Evolutionary conservation across 352 stramenopile species (phyloP).

Genomic region (Aphanomyces stellatus): DNA sequence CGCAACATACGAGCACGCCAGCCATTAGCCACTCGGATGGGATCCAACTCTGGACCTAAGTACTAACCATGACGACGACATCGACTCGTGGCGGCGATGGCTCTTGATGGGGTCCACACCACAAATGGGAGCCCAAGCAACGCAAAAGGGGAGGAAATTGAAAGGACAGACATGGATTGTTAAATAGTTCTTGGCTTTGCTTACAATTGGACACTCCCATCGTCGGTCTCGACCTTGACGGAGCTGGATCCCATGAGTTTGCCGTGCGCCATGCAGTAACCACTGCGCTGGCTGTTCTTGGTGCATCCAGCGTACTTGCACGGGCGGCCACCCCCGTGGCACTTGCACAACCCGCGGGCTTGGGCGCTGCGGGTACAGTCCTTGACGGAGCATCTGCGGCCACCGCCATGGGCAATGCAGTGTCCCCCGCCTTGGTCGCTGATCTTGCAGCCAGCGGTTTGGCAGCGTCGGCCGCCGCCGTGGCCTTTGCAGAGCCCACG

Average conservation of each 20-base stretch:
- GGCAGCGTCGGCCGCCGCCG: slow-evolving; percentile 69
- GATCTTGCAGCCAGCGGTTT: slow-evolving; percentile 64
- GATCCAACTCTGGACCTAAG: no score
- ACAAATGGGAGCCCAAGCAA: no score
- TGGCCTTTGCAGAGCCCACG: slow-evolving; percentile 77
- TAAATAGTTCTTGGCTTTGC: no score
- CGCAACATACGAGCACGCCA: no score
- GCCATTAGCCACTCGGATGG: no score
- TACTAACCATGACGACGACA: no score
- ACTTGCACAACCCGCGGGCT: slow-evolving; percentile 74
- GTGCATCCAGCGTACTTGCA: slow-evolving; percentile 69
- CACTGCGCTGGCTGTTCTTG: slow-evolving; percentile 74
- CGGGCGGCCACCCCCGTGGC: slow-evolving; percentile 69
- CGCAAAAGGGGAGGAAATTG: no score
- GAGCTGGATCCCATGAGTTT: slow-evolving; percentile 10
- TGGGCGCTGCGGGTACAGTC: slow-evolving; percentile 78
- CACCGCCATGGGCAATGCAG: slow-evolving; percentile 75
- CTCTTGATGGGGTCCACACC: no score
- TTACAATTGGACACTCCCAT: no score
- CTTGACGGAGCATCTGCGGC: slow-evolving; percentile 61
- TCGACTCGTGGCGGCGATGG: no score
- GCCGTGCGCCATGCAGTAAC: slow-evolving; percentile 64
- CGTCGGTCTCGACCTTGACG: not conserved
- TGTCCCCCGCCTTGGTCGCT: slow-evolving; percentile 80
- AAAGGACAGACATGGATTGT: not conserved